These are phyloP conservation scores for Cyclotella atomus DNA, from an alignment of 108 stramenopile species.

Conservation along the genomic window DNA sequence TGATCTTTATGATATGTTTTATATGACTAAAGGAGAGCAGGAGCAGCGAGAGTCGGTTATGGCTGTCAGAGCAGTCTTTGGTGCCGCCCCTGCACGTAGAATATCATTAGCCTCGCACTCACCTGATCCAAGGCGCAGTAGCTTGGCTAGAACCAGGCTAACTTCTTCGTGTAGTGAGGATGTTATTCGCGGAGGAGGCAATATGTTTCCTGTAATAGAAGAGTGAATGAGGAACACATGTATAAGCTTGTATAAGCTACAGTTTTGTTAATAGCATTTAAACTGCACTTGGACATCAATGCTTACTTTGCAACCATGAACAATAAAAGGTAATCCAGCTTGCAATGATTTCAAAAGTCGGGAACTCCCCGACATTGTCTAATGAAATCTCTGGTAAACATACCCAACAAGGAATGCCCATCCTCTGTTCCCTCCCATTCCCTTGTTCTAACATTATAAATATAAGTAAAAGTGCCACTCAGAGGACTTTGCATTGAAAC, in stretches of 20 bases:
- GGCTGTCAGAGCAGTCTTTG: slow-evolving; percentile 3
- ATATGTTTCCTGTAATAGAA: not conserved
- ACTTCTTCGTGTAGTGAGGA: not conserved
- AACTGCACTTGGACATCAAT: too few relatives aligned
- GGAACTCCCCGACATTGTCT: slow-evolving; percentile 83
- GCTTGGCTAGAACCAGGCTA: not conserved
- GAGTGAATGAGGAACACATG: not conserved
- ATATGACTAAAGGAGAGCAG: slow-evolving; percentile 30
- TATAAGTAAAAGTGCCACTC: slow-evolving; percentile 70
- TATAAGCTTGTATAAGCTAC: too few relatives aligned
- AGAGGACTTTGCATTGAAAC: slow-evolving; percentile 65
- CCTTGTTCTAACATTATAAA: slow-evolving; percentile 53
- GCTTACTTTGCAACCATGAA: not conserved
- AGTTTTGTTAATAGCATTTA: too few relatives aligned
- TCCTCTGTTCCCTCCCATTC: slow-evolving; percentile 79
- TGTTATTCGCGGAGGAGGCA: not conserved
- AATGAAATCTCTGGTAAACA: slow-evolving; percentile 83
- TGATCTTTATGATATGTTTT: slow-evolving; percentile 52
- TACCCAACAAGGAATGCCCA: slow-evolving; percentile 75
- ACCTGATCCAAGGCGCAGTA: not conserved
- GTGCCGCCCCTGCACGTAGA: slow-evolving; percentile 1
- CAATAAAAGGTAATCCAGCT: not conserved
- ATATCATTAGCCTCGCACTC: not conserved
- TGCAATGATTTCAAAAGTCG: slow-evolving; percentile 53
- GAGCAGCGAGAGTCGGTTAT: slow-evolving; percentile 11